Base-by-base conservation (phyloP, 768 basidiomycete species). In the Clathrus columnatus region DNA sequence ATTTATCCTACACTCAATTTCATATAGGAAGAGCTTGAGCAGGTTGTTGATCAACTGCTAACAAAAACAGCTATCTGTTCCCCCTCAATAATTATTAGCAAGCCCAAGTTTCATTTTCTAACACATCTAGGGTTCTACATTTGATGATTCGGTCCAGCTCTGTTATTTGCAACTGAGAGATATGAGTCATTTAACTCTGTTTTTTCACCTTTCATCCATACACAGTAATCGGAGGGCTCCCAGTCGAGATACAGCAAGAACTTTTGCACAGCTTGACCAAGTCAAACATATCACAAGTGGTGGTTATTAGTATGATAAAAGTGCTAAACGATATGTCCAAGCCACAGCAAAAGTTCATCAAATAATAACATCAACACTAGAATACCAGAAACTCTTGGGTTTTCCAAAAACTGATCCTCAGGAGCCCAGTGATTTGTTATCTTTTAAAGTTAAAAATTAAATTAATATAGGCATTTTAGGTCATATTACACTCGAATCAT, bases 241-340 rank as follows among this genome's bases (percentile, higher is more conserved):
- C 11, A 59, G 59, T 24, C 41, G 50, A 14, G 60, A 61, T 48
- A 61, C 59, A 29, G 60, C 60, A 6, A 7, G 2, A 5, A 42
- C 51, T 30, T 43, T 50, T 8, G 64, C 63, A 0, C 53, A 58
- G 6, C 42, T 61, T 27, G 65, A 67, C 30, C 51, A 56, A 1
- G 52, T 67, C 36, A 69, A 70, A 63, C 65, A 70, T 42, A 5
- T 64, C 49, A 42, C 71, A 41, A 57, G 60, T 47, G 63, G 73
- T 29, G 69, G 75, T 0, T 72, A 54, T n/a, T 56, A 46, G 50
- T 11, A 51, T n/a, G 11, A 16, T 14, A 10, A 8, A 10, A 18
- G 32, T 7, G 16, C 29, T 4, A 32, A 29, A n/a, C 32, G 18
- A 5, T 32, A 32, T 32, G 11, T 29, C 5, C 50, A 51, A 32